A percentile compares a stretch with the other conserved stretches of the same genome.
Conservation (phyloP, 306 rosid genomes). For the Hippophae gyantsensis region DNA sequence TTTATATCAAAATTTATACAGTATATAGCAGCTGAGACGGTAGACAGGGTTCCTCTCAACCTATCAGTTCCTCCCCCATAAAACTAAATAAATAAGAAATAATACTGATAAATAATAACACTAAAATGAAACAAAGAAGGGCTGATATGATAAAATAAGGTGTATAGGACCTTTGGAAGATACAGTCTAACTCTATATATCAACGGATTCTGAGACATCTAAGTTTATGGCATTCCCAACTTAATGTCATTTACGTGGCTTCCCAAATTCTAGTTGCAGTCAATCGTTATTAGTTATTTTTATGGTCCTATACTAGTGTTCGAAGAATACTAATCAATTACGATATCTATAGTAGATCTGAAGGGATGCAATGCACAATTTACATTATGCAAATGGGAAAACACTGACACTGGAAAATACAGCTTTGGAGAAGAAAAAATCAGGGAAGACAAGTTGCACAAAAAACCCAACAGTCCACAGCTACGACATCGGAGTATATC, state of each 20-base stretch:
- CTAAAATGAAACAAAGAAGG: no score
- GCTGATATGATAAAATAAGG: no score
- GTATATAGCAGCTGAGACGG: no score
- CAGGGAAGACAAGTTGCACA: constrained; percentile 12
- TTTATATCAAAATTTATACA: not conserved
- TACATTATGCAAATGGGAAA: constrained; percentile 58
- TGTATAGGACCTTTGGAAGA: no score
- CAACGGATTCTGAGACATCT: no score
- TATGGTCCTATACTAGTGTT: not conserved
- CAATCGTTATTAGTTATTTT: not conserved
- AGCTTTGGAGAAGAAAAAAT: constrained; percentile 18
- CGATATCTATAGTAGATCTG: constrained; percentile 13
- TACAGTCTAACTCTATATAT: no score
- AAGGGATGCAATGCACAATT: constrained; percentile 28
- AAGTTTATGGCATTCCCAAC: no score
- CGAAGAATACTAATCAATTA: not conserved
- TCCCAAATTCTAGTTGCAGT: constrained; percentile 1
- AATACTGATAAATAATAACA: no score
- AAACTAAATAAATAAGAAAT: no score
- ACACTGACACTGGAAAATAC: constrained; percentile 28
- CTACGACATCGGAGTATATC: constrained; percentile 28
- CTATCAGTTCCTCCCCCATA: no score
- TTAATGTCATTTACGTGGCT: no score
- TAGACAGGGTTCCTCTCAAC: no score
- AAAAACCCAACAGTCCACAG: constrained; percentile 20